Conservation (phyloP, 1,284 basidiomycete species). For the Mycena citricolor region DNA sequence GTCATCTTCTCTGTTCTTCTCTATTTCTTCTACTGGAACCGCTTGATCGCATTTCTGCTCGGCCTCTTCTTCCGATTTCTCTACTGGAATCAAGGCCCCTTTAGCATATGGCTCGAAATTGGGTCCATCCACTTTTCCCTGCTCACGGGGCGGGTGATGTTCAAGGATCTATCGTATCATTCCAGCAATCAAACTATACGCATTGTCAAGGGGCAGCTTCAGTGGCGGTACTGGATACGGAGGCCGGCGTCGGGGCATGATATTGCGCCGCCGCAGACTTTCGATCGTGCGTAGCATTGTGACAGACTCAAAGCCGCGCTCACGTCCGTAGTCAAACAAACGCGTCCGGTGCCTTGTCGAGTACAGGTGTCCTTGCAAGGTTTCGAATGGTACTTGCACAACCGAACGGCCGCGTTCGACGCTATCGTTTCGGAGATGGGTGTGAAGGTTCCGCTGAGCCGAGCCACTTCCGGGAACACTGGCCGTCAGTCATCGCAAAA, state of each 20-base stretch:
- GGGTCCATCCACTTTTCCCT: conserved; percentile 90
- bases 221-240: conserved; percentile 92
- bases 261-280: conserved; percentile 51
- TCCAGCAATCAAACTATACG: conserved; percentile 87
- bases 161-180: conserved; percentile 85
- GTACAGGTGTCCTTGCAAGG: conserved; percentile 79
- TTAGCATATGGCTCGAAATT: conserved; percentile 76
- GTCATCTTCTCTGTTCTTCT: conserved; percentile 69
- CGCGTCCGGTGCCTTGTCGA: conserved; percentile 62
- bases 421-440: conserved; percentile 78
- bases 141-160: conserved; percentile 80
- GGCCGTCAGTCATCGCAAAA: conserved; percentile 29
- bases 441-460: conserved; percentile 31
- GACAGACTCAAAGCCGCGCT: conserved; percentile 38
- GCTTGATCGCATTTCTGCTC: conserved; percentile 70
- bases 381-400: conserved; percentile 89
- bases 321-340: conserved; percentile 27
- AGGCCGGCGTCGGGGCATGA: conserved; percentile 66
- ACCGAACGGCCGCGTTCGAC: conserved; percentile 85
- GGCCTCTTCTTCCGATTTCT: conserved; percentile 58
- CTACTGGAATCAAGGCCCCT: conserved; percentile 70
- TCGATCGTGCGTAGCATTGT: conserved; percentile 43
- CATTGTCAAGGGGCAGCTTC: conserved; percentile 79
- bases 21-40: conserved; percentile 91
- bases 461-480: conserved; percentile 31